Conservation (phyloP, 805 yeast species). For the Jamesozyma jinghongensis region DNA sequence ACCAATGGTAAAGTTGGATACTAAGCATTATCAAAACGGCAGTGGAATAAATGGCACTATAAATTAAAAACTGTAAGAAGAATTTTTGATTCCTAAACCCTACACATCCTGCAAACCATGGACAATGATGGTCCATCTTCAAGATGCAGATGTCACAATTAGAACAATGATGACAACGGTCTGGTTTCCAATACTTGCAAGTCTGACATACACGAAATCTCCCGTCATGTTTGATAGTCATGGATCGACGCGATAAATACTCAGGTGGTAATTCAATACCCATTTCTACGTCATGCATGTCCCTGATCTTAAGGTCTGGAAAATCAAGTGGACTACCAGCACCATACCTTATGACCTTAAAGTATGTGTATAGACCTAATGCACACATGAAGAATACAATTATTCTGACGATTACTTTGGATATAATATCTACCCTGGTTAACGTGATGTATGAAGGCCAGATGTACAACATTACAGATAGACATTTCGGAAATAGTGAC, state of each 20-base stretch:
- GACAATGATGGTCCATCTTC: slow-evolving; percentile 90
- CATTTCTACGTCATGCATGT: slow-evolving; percentile 22
- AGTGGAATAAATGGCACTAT: slow-evolving; percentile 41
- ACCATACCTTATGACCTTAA: slow-evolving; percentile 42
- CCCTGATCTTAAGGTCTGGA: slow-evolving; percentile 32
- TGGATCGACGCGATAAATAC: slow-evolving; percentile 32
- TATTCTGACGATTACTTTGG: slow-evolving; percentile 3
- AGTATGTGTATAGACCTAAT: slow-evolving; percentile 40
- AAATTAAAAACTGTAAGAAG: slow-evolving; percentile 64
- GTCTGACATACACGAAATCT: slow-evolving; percentile 60
- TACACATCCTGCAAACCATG: slow-evolving; percentile 88
- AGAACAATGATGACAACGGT: slow-evolving; percentile 79
- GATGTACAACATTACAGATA: slow-evolving; percentile 16
- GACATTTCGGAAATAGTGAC: slow-evolving; percentile 19
- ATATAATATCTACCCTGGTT: slow-evolving; percentile 9
- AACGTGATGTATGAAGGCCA: slow-evolving; percentile 19
- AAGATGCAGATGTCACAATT: slow-evolving; percentile 60
- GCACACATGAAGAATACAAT: slow-evolving; percentile 4
- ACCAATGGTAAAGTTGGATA: slow-evolving; percentile 40
- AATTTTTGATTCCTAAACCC: slow-evolving; percentile 75
- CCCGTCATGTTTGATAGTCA: slow-evolving; percentile 48
- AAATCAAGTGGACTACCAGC: slow-evolving; percentile 62
- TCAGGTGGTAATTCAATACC: slow-evolving; percentile 36
- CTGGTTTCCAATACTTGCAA: slow-evolving; percentile 74
- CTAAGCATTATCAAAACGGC: slow-evolving; percentile 36